Conservation (phyloP, 2,329 filamentous ascomycete genomes). For the Colletotrichum trifolii region DNA sequence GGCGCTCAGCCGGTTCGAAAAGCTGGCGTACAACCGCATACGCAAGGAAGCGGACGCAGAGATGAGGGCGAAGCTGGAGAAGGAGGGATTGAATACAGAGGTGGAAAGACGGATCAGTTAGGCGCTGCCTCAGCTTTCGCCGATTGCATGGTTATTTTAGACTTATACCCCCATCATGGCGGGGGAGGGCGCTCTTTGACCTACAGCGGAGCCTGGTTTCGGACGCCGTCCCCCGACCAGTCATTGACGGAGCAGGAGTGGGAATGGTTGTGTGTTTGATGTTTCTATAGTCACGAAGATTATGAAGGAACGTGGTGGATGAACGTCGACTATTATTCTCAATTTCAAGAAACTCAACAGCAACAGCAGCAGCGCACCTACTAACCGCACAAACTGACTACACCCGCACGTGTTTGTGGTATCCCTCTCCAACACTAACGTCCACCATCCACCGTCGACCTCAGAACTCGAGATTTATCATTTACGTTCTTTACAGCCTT, state of each 20-base stretch:
- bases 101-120: slow-evolving; percentile 63
- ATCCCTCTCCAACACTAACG: slow-evolving; percentile 10
- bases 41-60: slow-evolving; percentile 73
- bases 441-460: background rate
- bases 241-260: background rate
- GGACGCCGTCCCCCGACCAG: background rate
- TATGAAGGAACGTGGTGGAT: slow-evolving; percentile 31
- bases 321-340: slow-evolving; percentile 30
- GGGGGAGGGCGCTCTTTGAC: slow-evolving; percentile 7
- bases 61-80: slow-evolving; percentile 57
- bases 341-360: slow-evolving; percentile 33
- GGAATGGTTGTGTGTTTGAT: background rate
- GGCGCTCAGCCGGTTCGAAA: slow-evolving; percentile 86
- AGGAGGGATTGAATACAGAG: slow-evolving; percentile 53
- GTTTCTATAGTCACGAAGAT: slow-evolving; percentile 26
- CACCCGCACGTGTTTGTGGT: slow-evolving; percentile 18
- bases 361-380: slow-evolving; percentile 2
- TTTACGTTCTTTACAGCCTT: slow-evolving; percentile 29
- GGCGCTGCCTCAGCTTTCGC: slow-evolving; percentile 26
- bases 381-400: background rate
- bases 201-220: slow-evolving; percentile 18
- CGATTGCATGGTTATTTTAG: slow-evolving; percentile 26
- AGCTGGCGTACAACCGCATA: slow-evolving; percentile 84
- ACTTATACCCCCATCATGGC: slow-evolving; percentile 18
- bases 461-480: slow-evolving; percentile 1